phyloP scores from a whole-genome alignment of 225 moss, liverwort and hornwort species.

The Polytrichum commune region DNA sequence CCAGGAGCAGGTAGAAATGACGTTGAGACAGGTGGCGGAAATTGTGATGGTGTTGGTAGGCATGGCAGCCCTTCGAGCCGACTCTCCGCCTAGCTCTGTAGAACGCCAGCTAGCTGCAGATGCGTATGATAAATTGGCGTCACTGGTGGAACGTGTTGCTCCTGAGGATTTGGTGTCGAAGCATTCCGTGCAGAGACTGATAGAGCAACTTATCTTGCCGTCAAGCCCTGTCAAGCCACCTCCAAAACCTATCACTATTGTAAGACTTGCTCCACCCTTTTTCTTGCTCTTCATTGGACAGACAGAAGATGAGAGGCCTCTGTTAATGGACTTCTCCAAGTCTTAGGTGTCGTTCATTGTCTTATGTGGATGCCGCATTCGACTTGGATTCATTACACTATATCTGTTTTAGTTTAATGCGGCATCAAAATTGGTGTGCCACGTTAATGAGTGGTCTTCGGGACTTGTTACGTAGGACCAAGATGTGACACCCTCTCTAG shows the following conservation, averaged over 20 bases:
- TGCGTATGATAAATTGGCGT: constrained; percentile 64
- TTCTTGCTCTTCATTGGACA: not conserved
- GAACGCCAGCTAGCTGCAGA: constrained; percentile 68
- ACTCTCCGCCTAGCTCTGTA: constrained; percentile 44
- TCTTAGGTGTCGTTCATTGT: too few species aligned
- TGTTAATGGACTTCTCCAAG: too few species aligned
- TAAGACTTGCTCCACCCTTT: constrained; percentile 12
- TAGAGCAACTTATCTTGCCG: constrained; percentile 42
- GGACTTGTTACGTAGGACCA: too few species aligned
- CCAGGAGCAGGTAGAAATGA: constrained; percentile 30
- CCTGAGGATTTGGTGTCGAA: constrained; percentile 65
- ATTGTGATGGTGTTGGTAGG: constrained; percentile 76
- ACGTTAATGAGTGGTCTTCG: too few species aligned
- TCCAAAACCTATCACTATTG: constrained; percentile 13
- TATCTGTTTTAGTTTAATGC: too few species aligned
- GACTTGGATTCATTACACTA: too few species aligned
- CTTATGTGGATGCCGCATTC: too few species aligned
- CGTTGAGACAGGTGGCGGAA: constrained; percentile 64
- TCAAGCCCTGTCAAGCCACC: constrained; percentile 13
- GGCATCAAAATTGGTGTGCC: too few species aligned
- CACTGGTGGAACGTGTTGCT: constrained; percentile 48
- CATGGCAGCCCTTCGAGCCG: constrained; percentile 69
- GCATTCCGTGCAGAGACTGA: constrained; percentile 52
- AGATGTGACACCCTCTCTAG: too few species aligned
- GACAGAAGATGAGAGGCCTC: too few species aligned